A percentile compares a stretch with the other conserved stretches of the same genome.
Conservation (phyloP, 2,329 filamentous ascomycete genomes). For the Madurella fahalii region DNA sequence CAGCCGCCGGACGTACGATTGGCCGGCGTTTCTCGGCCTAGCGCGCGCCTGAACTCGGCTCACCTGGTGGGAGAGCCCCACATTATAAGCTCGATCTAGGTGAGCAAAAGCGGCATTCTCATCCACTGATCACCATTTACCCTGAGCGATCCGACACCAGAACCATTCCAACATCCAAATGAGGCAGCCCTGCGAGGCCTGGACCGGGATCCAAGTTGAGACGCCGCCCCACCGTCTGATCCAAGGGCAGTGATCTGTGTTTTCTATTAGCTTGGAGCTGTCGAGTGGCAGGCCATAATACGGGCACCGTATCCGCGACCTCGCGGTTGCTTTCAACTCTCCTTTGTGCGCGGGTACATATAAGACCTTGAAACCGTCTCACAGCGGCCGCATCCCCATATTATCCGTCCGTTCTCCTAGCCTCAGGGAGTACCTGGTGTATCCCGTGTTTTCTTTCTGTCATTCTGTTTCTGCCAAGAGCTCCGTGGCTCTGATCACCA, state of each 20-base stretch:
- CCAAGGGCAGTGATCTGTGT: not conserved
- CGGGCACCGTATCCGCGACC: not conserved
- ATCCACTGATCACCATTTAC: conserved; percentile 13
- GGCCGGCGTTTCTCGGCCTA: conserved; percentile 17
- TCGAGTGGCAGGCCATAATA: conserved; percentile 11
- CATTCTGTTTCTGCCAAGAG: not conserved
- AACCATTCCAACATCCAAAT: not conserved
- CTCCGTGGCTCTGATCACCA: not conserved
- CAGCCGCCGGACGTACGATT: conserved; percentile 20
- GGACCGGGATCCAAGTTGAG: not conserved
- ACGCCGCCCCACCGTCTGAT: not conserved
- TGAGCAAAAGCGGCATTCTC: conserved; percentile 16
- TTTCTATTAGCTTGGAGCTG: not conserved
- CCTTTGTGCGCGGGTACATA: conserved; percentile 1
- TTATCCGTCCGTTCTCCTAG: not conserved
- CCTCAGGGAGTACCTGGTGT: conserved; percentile 17
- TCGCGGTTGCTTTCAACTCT: not conserved
- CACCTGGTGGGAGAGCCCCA: conserved; percentile 10
- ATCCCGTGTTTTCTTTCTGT: not conserved
- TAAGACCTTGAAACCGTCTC: not conserved
- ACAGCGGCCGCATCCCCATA: not conserved
- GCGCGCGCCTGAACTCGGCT: conserved; percentile 20
- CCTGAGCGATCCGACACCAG: conserved; percentile 13
- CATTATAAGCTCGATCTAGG: conserved; percentile 17
- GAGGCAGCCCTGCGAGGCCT: conserved; percentile 1